Conservation (phyloP, 2,329 filamentous ascomycete genomes). For the Monosporascus sp. region DNA sequence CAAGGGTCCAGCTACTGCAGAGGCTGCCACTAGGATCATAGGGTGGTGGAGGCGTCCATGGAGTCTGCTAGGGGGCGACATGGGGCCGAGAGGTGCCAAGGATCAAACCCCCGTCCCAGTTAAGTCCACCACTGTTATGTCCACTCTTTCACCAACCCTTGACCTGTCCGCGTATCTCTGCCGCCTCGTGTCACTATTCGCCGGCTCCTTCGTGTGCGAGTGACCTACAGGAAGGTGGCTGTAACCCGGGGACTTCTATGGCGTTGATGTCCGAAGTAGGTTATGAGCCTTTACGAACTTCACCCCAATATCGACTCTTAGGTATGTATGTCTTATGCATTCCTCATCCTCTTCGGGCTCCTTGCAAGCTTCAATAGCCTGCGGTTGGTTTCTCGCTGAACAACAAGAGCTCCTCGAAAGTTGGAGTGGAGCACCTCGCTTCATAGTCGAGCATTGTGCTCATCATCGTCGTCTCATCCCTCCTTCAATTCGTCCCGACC, state of each 20-base stretch:
- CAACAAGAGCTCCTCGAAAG: neutral
- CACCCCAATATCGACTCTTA: neutral
- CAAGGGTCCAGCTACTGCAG: conserved; percentile 18
- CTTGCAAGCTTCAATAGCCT: neutral
- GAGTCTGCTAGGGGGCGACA: conserved; percentile 18
- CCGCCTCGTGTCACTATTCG: conserved; percentile 14
- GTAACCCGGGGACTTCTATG: neutral
- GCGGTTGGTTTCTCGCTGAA: neutral
- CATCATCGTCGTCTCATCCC: neutral
- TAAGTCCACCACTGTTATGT: conserved; percentile 15
- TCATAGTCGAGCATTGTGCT: neutral
- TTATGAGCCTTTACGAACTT: neutral
- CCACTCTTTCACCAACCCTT: conserved; percentile 3
- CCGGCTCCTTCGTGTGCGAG: conserved; percentile 1
- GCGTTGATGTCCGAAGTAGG: neutral
- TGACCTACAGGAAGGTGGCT: neutral
- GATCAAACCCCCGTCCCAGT: conserved; percentile 18
- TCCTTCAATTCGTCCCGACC: neutral
- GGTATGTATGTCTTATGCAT: neutral
- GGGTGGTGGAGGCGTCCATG: conserved; percentile 17
- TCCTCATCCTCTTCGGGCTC: neutral
- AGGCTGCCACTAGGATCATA: conserved; percentile 19
- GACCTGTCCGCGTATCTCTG: conserved; percentile 1
- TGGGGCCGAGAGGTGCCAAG: conserved; percentile 25
- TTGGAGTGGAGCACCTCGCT: neutral